Evolutionary conservation across 2,329 filamentous ascomycete genomes (phyloP), one percentile per base, ranked within the genome.

Genomic region (Pyrenochaeta sp.): DNA sequence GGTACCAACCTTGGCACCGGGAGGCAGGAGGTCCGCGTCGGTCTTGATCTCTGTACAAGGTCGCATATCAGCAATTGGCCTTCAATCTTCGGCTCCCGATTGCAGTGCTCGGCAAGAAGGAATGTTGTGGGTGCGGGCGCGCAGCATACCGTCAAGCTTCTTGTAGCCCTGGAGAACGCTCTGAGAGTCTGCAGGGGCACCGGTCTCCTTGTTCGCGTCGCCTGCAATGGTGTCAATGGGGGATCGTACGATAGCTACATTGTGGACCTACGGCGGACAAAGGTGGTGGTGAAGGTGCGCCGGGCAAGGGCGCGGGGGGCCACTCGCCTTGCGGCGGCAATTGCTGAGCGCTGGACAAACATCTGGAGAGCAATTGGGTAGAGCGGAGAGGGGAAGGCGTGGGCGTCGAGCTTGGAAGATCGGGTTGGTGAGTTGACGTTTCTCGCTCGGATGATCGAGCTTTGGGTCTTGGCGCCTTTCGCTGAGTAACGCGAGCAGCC

Each of bases 21-120:
- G 89, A 55, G 88, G 83, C 58, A 95, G 61, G 48, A 99, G 89
- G 75, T 99, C 94, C n/a, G 84, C 81, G 60, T 88, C 83, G 57
- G 72, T 77, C 79, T 87, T 87, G 78, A 99, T 83, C 66, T 97
- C 94, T 99, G 74, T 62, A 60, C 14, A 35, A 7, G n/a, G 18
- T 34, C 28, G 32, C 37, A 24, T 21, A 53, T 69, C 53, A 71
- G 63, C 63, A 55, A 61, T 61, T 55, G 57, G 32, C 24, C 41
- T 46, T 40, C 31, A n/a, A n/a, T n/a, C n/a, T n/a, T n/a, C 31
- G 28, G 27, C 30, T 34, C 30, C 11, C n/a, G 8, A 20, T 20
- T 20, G n/a, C 19, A 22, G 19, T 20, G 37, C 40, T 55, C 53
- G 55, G 54, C 44, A 54, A 30, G 13, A 18, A 36, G 48, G 44